Conservation (phyloP, 345 rosid species). For the Populus nigra region DNA sequence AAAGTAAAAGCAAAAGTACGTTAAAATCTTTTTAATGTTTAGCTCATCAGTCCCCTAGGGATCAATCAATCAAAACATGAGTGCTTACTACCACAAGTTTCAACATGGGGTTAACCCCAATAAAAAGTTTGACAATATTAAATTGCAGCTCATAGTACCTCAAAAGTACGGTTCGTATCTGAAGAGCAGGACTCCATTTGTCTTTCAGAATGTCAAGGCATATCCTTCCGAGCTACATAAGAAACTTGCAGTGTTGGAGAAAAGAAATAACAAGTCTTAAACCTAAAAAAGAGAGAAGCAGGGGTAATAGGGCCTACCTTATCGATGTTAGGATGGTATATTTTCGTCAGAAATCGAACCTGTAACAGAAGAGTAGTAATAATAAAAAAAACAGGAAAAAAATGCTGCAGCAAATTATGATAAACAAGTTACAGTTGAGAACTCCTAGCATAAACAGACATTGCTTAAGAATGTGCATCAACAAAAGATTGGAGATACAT, state of each 20-base stretch:
- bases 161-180: slow-evolving; percentile 93
- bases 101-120: not conserved
- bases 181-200: slow-evolving; percentile 99
- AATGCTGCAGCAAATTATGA: not conserved
- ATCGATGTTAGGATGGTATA: slow-evolving; percentile 96
- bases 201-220: slow-evolving; percentile 98
- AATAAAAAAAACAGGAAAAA: not conserved
- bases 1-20: not conserved
- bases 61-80: not conserved
- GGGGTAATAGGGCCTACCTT: slow-evolving; percentile 50
- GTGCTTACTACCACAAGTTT: not conserved
- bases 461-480: not conserved
- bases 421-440: not conserved
- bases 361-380: slow-evolving; percentile 34
- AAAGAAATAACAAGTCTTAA: not conserved
- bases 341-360: slow-evolving; percentile 98
- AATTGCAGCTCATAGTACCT: slow-evolving; percentile 48
- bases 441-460: not conserved
- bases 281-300: not conserved
- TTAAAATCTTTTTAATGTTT: not conserved
- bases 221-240: slow-evolving; percentile 83
- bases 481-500: not conserved
- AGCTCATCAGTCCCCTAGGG: not conserved
- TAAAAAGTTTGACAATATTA: not conserved
- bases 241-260: not conserved